Percentiles rank a stretch among this genome's conserved stretches.
Evolutionary conservation across 768 basidiomycete species (phyloP).

Genomic region (Cystobasidium tubakii): DNA sequence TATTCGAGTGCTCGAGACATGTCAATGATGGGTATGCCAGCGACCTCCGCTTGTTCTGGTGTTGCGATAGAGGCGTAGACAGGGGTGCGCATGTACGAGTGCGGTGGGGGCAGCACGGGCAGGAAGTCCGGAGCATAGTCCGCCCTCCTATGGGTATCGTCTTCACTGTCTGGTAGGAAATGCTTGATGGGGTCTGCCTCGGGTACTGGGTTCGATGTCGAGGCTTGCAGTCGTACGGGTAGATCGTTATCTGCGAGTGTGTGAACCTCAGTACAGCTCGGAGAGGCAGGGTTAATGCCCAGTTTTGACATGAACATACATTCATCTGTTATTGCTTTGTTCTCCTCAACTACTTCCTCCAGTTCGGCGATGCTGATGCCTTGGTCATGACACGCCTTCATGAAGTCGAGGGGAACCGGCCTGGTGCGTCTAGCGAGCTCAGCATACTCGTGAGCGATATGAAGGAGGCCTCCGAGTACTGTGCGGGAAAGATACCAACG

Average conservation of each 20-base stretch:
- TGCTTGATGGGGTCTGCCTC: background rate
- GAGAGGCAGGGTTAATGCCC: background rate
- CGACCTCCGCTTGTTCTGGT: slow-evolving; percentile 23
- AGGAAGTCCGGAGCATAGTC: slow-evolving; percentile 32
- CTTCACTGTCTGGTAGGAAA: slow-evolving; percentile 29
- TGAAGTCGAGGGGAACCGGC: slow-evolving; percentile 7
- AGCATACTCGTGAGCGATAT: slow-evolving; percentile 31
- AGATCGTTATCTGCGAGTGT: background rate
- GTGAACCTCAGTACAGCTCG: background rate
- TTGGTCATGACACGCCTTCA: slow-evolving; percentile 9
- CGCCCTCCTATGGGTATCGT: background rate
- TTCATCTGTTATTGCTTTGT: background rate
- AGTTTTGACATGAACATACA: background rate
- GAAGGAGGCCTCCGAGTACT: slow-evolving; percentile 29
- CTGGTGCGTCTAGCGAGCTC: slow-evolving; percentile 30
- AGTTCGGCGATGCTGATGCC: slow-evolving; percentile 7
- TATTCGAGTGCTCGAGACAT: slow-evolving; percentile 6
- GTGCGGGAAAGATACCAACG: background rate
- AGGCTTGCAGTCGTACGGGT: background rate
- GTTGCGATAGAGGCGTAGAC: slow-evolving; percentile 20
- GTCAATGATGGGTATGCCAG: slow-evolving; percentile 29
- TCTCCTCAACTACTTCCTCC: background rate
- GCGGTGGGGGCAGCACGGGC: slow-evolving; percentile 32
- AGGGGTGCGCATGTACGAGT: slow-evolving; percentile 39
- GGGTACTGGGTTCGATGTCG: background rate